Base-by-base conservation (phyloP, 495 filamentous ascomycete genomes). In the Podospora australis region DNA sequence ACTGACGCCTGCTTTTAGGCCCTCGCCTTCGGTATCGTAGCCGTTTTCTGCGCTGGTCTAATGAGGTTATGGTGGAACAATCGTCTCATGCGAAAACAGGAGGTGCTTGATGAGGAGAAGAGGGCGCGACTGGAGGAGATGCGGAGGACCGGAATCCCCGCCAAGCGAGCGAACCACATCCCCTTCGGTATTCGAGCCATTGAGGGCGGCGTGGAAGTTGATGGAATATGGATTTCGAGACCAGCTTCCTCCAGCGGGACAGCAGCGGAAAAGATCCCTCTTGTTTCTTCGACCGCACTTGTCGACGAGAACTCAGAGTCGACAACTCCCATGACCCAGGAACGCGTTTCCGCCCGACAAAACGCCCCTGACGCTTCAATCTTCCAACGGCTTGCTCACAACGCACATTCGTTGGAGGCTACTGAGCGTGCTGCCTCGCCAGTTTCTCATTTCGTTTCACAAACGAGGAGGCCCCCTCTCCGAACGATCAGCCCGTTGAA, bases 151-250 rank as follows among this genome's bases (percentile, higher is more conserved):
- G 72, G 73, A 4, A 56, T 74, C 24, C 58, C 65, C 10, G 44
- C 53, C 17, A 67, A 66, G 57, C 69, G 61, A 62, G 64, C 60
- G 57, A 73, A 79, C 45, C 81, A 87, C 11, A 78, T 95, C 39
- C 90, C 88, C 3, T 98, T 96, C 57, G 92, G 92, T 20, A 81
- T 95, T 24, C 81, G 86, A 56, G 90, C 91, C 13, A 76, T 98
- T 23, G 86, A 98, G 59, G 86, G 78, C 52, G 90, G 90, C 10
- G 73, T 95, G 19, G 79, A 88, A 57, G 79, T 94, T 10, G 87
- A 94, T 51, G 92, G 90, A 5, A 90, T 96, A 42, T 95, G 88
- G 81, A 84, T 90, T 20, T 91, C 87, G 11, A 69, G 78, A 24
- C 71, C 75, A 10, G 80, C 75, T 26, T 85, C 83, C 7, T 80